Conservation (phyloP, 148 eudicot species). For the Nyssa sinensis region DNA sequence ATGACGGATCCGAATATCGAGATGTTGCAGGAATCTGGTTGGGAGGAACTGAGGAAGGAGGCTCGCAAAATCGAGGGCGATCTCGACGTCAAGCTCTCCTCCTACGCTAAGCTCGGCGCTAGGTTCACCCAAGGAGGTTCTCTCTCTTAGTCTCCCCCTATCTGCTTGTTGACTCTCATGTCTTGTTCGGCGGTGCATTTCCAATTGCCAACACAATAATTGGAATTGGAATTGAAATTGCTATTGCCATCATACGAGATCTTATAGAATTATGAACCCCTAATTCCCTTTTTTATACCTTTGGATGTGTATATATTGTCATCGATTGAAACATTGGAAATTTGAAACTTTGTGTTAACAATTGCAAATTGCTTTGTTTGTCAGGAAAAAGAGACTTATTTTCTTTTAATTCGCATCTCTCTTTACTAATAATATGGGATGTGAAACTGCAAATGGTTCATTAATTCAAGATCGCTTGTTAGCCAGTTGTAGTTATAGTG, state of each 20-base stretch:
- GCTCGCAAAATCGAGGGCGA: constrained; percentile 93
- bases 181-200: not conserved
- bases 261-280: not conserved
- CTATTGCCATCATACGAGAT: not conserved
- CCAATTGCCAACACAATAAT: not conserved
- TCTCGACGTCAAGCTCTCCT: constrained; percentile 92
- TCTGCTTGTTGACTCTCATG: not conserved
- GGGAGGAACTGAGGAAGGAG: constrained; percentile 92
- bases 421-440: too few relatives aligned
- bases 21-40: constrained; percentile 78
- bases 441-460: not conserved
- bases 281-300: too few relatives aligned
- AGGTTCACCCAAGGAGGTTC: constrained; percentile 61
- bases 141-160: not conserved
- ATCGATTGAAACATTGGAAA: too few relatives aligned
- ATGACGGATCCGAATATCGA: constrained; percentile 54
- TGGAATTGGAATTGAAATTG: not conserved
- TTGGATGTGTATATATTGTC: too few relatives aligned
- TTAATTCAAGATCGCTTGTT: not conserved
- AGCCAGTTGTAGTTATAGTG: not conserved
- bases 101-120: constrained; percentile 86
- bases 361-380: not conserved
- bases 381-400: not conserved
- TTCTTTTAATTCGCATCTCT: not conserved
- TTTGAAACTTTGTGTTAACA: not conserved